Conservation (phyloP, 345 rosid genomes). For the rapeseed (Brassica napus) region Da-Ae NC_063445.1:50734501-50735000, state of each 20-base stretch:
- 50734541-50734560: constrained; percentile 79
- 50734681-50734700: constrained; percentile 24
- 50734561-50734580: constrained; percentile 77
- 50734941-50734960: too few relatives aligned
- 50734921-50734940: neutral
- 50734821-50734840: neutral
- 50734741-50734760: constrained; percentile 22
- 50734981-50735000: too few relatives aligned
- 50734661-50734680: constrained; percentile 3
- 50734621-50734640: constrained; percentile 21
- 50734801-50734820: neutral
- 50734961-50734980: too few relatives aligned
- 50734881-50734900: neutral
- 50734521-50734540: constrained; percentile 77
- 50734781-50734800: constrained; percentile 11
- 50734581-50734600: constrained; percentile 69
- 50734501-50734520: constrained; percentile 45
- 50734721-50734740: constrained; percentile 30
- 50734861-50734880: constrained; percentile 1
- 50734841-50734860: neutral
- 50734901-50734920: neutral
- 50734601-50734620: constrained; percentile 27
- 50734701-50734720: neutral
- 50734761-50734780: neutral
- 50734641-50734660: constrained; percentile 19